phyloP scores from a whole-genome alignment of 192 early-diverging fungal species.

The Backusella macrospora region DNA sequence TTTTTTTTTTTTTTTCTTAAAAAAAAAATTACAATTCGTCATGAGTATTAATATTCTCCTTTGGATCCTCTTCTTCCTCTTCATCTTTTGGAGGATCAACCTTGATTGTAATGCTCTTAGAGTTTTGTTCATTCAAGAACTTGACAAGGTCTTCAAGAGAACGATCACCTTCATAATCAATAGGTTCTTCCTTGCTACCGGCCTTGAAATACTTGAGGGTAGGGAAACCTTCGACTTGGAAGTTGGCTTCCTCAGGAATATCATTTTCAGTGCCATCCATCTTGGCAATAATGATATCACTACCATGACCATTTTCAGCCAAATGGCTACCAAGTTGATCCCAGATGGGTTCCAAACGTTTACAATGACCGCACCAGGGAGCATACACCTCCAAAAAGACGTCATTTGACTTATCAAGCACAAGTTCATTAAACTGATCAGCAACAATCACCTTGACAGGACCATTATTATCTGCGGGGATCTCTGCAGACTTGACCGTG shows the following conservation, averaged over 20 bases:
- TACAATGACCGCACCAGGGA: conserved; percentile 88
- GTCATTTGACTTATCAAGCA: conserved; percentile 82
- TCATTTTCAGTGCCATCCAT: conserved; percentile 97
- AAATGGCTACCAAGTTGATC: conserved; percentile 71
- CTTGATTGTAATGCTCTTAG: conserved; percentile 44
- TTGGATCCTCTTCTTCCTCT: neutral
- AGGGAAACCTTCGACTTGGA: conserved; percentile 90
- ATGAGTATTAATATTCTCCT: neutral
- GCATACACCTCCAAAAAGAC: conserved; percentile 95
- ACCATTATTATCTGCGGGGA: conserved; percentile 83
- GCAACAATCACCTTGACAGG: conserved; percentile 92
- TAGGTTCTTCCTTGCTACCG: conserved; percentile 71
- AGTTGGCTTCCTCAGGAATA: conserved; percentile 65
- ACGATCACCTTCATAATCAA: conserved; percentile 87
- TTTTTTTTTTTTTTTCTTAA: neutral
- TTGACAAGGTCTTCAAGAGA: conserved; percentile 72
- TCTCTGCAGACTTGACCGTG: conserved; percentile 79
- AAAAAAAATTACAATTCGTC: conserved; percentile 27
- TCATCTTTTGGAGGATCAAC: neutral
- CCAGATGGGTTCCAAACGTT: conserved; percentile 75
- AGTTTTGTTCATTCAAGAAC: conserved; percentile 79
- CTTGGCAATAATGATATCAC: conserved; percentile 77
- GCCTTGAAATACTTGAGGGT: conserved; percentile 89
- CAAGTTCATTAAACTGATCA: conserved; percentile 79
- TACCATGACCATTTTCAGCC: conserved; percentile 30